A percentile compares a stretch with the other conserved stretches of the same genome.
These are phyloP conservation scores for Polyporus arcularius DNA, from an alignment of 768 basidiomycete genomes.

Conservation along the genomic window DNA sequence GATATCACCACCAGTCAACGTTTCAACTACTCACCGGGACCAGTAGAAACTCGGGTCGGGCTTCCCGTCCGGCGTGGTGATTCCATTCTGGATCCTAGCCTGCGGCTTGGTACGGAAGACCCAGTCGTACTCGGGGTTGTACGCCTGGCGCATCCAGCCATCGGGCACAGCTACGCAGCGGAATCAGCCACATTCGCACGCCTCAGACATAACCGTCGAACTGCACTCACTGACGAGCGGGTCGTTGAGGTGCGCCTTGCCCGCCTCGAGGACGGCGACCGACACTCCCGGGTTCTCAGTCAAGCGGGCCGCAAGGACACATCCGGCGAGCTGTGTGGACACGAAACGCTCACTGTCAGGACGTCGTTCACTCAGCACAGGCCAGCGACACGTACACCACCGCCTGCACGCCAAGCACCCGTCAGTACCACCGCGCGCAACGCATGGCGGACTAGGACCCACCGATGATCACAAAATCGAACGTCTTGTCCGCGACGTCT, in stretches of 20 bases:
- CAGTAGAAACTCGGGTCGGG: not conserved
- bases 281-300: constrained; percentile 34
- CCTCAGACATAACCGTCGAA: not conserved
- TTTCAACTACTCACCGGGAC: not conserved
- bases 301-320: constrained; percentile 41
- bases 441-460: not conserved
- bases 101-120: constrained; percentile 13
- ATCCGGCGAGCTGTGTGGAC: constrained; percentile 34
- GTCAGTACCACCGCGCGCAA: not conserved
- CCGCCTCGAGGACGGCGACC: constrained; percentile 39
- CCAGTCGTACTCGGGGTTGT: constrained; percentile 22
- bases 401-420: not conserved
- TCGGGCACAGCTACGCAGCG: not conserved
- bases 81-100: not conserved
- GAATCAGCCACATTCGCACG: not conserved
- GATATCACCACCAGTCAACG: no score
- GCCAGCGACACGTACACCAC: not conserved
- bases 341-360: no score
- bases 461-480: constrained; percentile 28
- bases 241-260: constrained; percentile 17
- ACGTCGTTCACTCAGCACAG: not conserved
- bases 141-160: constrained; percentile 8
- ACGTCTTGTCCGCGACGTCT: constrained; percentile 19
- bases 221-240: not conserved
- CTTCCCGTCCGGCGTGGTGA: not conserved